These are phyloP conservation scores for Endoconidiophora laricicola DNA, from an alignment of 2,329 filamentous ascomycete genomes.

Conservation along the genomic window DNA sequence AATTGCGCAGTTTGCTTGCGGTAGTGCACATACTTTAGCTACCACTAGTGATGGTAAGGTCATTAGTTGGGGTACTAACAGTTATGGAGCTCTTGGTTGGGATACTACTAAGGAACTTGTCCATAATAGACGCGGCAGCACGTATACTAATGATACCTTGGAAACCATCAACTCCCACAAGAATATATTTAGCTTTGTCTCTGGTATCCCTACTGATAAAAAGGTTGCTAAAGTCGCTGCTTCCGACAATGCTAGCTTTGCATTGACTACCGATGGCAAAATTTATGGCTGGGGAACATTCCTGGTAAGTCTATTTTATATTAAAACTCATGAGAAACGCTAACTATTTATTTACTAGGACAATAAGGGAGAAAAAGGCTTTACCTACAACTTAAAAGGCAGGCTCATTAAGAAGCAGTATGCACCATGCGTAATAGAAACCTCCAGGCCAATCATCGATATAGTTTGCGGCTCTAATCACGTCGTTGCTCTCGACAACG, in stretches of 20 bases:
- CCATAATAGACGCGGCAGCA: not conserved
- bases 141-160: not conserved
- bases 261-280: constrained; percentile 47
- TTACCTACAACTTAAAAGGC: constrained; percentile 28
- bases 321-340: not conserved
- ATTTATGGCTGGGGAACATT: constrained; percentile 70
- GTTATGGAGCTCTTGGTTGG: constrained; percentile 58
- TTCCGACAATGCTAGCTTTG: constrained; percentile 53
- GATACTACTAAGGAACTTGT: constrained; percentile 36
- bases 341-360: constrained; percentile 15
- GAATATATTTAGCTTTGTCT: constrained; percentile 17
- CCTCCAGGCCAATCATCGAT: constrained; percentile 40
- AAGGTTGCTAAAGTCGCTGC: constrained; percentile 41
- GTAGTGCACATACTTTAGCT: constrained; percentile 61
- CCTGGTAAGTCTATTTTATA: constrained; percentile 28
- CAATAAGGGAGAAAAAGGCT: constrained; percentile 27
- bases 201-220: constrained; percentile 35
- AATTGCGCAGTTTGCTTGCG: constrained; percentile 52
- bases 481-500: constrained; percentile 42
- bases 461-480: constrained; percentile 50
- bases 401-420: constrained; percentile 27
- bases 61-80: constrained; percentile 69
- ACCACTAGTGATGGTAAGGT: constrained; percentile 61
- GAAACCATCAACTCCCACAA: not conserved
- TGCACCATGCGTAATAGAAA: constrained; percentile 31